These are phyloP conservation scores for Decorospora gaudefroyi DNA, from an alignment of 2,329 filamentous ascomycete genomes.

Conservation along the genomic window DNA sequence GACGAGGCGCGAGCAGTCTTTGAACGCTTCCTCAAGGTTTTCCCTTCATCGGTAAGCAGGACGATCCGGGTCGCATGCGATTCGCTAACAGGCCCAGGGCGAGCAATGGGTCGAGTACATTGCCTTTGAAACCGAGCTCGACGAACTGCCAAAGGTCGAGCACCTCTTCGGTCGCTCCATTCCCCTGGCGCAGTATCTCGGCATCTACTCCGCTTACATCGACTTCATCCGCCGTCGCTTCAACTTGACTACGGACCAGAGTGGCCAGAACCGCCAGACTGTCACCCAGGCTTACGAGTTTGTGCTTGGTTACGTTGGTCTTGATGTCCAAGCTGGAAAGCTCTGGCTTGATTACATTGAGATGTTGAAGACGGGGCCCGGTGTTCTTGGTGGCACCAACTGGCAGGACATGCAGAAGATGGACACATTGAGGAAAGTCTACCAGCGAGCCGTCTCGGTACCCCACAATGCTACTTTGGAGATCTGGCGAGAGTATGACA, in stretches of 20 bases:
- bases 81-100: constrained; percentile 67
- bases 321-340: constrained; percentile 85
- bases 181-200: constrained; percentile 76
- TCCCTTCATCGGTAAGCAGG: constrained; percentile 83
- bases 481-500: constrained; percentile 97
- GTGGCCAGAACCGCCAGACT: constrained; percentile 74
- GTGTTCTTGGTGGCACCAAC: constrained; percentile 77
- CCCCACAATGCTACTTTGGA: constrained; percentile 81
- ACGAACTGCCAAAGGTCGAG: constrained; percentile 80
- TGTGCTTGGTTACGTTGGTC: constrained; percentile 84
- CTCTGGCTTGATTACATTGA: constrained; percentile 96
- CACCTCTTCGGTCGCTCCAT: constrained; percentile 81
- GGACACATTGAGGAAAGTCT: constrained; percentile 88
- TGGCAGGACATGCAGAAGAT: constrained; percentile 99
- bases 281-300: constrained; percentile 90
- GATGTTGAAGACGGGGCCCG: constrained; percentile 87
- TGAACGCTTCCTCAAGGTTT: constrained; percentile 83
- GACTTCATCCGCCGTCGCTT: constrained; percentile 93
- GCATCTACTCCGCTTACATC: constrained; percentile 90
- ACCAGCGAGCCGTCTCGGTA: constrained; percentile 85
- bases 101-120: constrained; percentile 90
- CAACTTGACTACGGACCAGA: constrained; percentile 78
- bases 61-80: constrained; percentile 7
- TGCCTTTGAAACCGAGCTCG: constrained; percentile 84
- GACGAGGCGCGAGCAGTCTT: constrained; percentile 81